Conservation (phyloP, 1,139 yeast species). For the Hemisphaericaspora lyxosophila region DNA sequence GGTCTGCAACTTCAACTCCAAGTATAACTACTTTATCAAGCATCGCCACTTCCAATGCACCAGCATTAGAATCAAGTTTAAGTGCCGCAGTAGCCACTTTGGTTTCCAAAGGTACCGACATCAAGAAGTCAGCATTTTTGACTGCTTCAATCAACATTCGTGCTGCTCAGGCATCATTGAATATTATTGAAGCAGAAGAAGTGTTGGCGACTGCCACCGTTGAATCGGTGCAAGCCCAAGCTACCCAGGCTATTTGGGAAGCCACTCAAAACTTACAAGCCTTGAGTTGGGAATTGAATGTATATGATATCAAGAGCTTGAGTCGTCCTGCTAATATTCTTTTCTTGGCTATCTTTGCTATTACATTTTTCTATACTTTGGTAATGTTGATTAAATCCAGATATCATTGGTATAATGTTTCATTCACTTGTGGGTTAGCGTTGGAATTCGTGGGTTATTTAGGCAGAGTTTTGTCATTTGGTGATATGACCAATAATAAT, state of each 20-base stretch:
- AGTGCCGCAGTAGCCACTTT: slow-evolving; percentile 14
- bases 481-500: slow-evolving; percentile 37
- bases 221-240: slow-evolving; percentile 22
- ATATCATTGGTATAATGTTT: slow-evolving; percentile 73
- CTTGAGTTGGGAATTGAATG: slow-evolving; percentile 22
- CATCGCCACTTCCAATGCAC: slow-evolving; percentile 19
- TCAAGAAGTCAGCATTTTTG: slow-evolving; percentile 13
- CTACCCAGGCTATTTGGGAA: slow-evolving; percentile 30
- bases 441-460: slow-evolving; percentile 73
- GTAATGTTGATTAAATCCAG: slow-evolving; percentile 37
- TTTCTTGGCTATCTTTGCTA: slow-evolving; percentile 22
- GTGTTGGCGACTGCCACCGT: slow-evolving; percentile 43
- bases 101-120: slow-evolving; percentile 17
- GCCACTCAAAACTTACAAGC: slow-evolving; percentile 31
- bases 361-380: slow-evolving; percentile 20
- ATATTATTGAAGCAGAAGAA: slow-evolving; percentile 30
- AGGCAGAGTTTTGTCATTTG: slow-evolving; percentile 52
- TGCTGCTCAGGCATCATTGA: slow-evolving; percentile 42
- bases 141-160: slow-evolving; percentile 26
- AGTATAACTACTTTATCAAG: slow-evolving; percentile 11
- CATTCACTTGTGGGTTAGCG: slow-evolving; percentile 59
- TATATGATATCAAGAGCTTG: slow-evolving; percentile 35
- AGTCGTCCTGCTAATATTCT: slow-evolving; percentile 26
- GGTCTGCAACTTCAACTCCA: slow-evolving; percentile 14
- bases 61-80: slow-evolving; percentile 18